phyloP scores from a whole-genome alignment of 345 rosid species.

The Dimocarpus longan region DNA sequence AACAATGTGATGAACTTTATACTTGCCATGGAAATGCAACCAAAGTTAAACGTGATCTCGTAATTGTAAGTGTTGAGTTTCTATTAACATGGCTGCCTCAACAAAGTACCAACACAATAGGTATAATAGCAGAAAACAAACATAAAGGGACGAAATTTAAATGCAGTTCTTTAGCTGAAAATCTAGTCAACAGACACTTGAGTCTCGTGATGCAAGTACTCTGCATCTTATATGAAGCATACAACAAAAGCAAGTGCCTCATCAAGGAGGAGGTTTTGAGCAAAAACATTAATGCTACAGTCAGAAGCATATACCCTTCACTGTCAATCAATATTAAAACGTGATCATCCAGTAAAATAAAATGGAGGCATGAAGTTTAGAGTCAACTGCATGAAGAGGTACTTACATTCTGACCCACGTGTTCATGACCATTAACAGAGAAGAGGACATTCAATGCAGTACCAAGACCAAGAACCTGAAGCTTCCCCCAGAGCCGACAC shows the following conservation, averaged over 20 bases:
- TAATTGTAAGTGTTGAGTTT: neutral
- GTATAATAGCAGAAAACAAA: neutral
- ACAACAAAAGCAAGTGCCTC: no score
- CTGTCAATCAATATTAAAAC: neutral
- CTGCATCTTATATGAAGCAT: neutral
- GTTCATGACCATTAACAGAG: slow-evolving; percentile 67
- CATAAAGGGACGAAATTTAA: neutral
- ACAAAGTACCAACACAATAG: neutral
- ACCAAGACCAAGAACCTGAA: slow-evolving; percentile 95
- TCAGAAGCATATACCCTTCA: slow-evolving; percentile 2
- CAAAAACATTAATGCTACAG: neutral
- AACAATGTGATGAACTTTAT: no score
- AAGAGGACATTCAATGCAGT: slow-evolving; percentile 92
- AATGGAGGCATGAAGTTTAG: slow-evolving; percentile 9
- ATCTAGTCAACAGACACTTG: neutral
- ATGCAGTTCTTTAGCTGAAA: neutral
- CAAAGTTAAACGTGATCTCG: no score
- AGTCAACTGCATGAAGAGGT: slow-evolving; percentile 9
- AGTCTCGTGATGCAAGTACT: neutral
- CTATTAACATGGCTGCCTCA: neutral
- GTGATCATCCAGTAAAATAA: slow-evolving; percentile 11
- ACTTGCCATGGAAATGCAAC: no score
- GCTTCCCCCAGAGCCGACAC: slow-evolving; percentile 98
- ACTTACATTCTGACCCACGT: slow-evolving; percentile 57
- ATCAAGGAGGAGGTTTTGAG: neutral